These are phyloP conservation scores for Fragaria nilgerrensis DNA, from an alignment of 306 rosid genomes.

Conservation along the genomic window DNA sequence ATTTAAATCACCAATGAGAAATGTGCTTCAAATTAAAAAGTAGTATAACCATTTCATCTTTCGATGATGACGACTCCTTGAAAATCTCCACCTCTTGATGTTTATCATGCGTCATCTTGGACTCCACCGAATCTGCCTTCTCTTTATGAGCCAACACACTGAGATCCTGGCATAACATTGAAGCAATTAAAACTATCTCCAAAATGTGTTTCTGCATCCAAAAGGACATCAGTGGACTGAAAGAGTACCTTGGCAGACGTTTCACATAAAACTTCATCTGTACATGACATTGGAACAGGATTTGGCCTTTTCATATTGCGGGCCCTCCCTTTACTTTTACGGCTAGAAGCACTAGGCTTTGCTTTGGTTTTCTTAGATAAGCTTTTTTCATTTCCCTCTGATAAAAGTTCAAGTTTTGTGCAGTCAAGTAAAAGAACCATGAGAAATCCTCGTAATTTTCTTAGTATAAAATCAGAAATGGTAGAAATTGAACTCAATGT, in stretches of 20 bases:
- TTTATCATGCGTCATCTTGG: constrained; percentile 34
- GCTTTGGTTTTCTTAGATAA: constrained; percentile 63
- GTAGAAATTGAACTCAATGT: constrained; percentile 73
- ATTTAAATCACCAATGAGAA: constrained; percentile 41
- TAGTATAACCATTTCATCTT: constrained; percentile 46
- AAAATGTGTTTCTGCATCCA: constrained; percentile 22
- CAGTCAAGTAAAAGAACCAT: constrained; percentile 87
- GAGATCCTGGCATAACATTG: constrained; percentile 51
- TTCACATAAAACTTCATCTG: constrained; percentile 33
- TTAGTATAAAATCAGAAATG: constrained; percentile 70
- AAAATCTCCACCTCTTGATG: constrained; percentile 42
- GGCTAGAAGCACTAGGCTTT: constrained; percentile 53
- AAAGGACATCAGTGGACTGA: constrained; percentile 30
- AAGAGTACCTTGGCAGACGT: constrained; percentile 50
- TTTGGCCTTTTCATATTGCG: constrained; percentile 52
- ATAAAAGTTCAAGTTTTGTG: constrained; percentile 82
- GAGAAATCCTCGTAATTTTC: constrained; percentile 81
- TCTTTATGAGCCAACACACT: constrained; percentile 38
- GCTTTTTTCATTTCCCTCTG: constrained; percentile 49
- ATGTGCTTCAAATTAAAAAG: constrained; percentile 24
- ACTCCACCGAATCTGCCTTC: constrained; percentile 39
- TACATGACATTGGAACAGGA: constrained; percentile 38
- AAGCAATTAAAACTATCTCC: constrained; percentile 36
- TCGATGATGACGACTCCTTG: constrained; percentile 37
- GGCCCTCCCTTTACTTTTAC: constrained; percentile 71